Percentiles rank a stretch among this genome's conserved stretches.
phyloP scores from a whole-genome alignment of 2,329 filamentous ascomycete genomes.

The Aspergillus floridensis region DNA sequence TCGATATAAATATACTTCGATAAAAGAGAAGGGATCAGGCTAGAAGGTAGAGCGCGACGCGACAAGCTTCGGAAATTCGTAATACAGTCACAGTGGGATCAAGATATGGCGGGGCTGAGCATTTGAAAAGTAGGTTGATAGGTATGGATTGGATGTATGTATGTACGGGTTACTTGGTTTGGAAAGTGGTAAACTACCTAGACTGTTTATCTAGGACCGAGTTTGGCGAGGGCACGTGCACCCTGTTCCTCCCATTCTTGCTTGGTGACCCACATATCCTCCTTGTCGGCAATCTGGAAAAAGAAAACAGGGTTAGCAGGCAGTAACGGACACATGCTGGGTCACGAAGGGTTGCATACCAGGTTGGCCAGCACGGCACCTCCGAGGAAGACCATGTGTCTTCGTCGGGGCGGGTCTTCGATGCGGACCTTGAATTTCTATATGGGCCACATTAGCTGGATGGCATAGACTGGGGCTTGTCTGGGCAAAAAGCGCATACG shows the following conservation, averaged over 20 bases:
- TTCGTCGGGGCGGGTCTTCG: conserved; percentile 90
- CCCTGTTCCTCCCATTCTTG: conserved; percentile 96
- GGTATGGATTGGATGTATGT: background rate
- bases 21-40: too few relatives aligned
- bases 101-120: background rate
- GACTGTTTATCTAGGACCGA: conserved; percentile 71
- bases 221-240: conserved; percentile 77
- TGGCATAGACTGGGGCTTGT: background rate
- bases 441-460: conserved; percentile 6
- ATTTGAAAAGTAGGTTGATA: background rate
- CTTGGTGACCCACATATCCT: conserved; percentile 98
- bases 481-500: conserved; percentile 41
- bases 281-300: conserved; percentile 85
- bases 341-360: conserved; percentile 42
- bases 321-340: background rate
- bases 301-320: background rate
- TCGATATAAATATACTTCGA: too few relatives aligned
- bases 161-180: background rate
- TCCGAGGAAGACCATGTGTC: conserved; percentile 99
- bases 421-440: conserved; percentile 99
- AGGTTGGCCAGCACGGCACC: conserved; percentile 96
- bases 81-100: background rate
- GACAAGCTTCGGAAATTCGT: too few relatives aligned
- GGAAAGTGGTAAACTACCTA: conserved; percentile 9
- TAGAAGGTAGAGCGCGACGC: too few relatives aligned